Conservation (phyloP, 352 stramenopile genomes). For the Pythium folliculosum region DNA sequence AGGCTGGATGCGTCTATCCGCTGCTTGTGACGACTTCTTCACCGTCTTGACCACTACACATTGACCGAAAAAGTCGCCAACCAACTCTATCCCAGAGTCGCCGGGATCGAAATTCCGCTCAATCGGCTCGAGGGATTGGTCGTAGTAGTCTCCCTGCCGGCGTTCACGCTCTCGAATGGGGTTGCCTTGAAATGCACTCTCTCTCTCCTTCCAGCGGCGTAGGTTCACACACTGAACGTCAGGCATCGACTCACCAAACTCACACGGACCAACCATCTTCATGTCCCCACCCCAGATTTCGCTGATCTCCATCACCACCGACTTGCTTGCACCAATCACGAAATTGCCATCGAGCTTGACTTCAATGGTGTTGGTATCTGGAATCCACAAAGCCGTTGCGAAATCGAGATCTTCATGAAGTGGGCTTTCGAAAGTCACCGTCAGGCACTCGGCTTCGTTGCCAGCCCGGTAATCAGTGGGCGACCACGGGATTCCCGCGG, state of each 20-base stretch:
- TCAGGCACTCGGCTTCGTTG: conserved; percentile 26
- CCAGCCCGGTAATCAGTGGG: conserved; percentile 13
- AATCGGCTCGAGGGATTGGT: conserved; percentile 39
- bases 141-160: conserved; percentile 33
- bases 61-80: conserved; percentile 60
- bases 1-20: conserved; percentile 17
- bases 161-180: conserved; percentile 30
- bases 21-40: conserved; percentile 33
- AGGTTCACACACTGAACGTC: conserved; percentile 31
- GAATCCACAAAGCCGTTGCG: conserved; percentile 36
- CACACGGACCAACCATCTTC: conserved; percentile 43
- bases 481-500: conserved; percentile 30
- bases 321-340: conserved; percentile 34
- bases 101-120: conserved; percentile 36
- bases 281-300: conserved; percentile 34
- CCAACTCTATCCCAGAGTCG: conserved; percentile 44
- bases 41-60: conserved; percentile 46
- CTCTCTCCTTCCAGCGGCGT: conserved; percentile 42
- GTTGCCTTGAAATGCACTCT: conserved; percentile 33
- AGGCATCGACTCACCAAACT: conserved; percentile 27
- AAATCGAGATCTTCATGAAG: conserved; percentile 37
- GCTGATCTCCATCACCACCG: conserved; percentile 39
- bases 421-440: conserved; percentile 36
- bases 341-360: conserved; percentile 39
- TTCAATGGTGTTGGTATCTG: conserved; percentile 27